Base-by-base conservation (phyloP, 306 rosid genomes). In the Notholithocarpus densiflorus region DNA sequence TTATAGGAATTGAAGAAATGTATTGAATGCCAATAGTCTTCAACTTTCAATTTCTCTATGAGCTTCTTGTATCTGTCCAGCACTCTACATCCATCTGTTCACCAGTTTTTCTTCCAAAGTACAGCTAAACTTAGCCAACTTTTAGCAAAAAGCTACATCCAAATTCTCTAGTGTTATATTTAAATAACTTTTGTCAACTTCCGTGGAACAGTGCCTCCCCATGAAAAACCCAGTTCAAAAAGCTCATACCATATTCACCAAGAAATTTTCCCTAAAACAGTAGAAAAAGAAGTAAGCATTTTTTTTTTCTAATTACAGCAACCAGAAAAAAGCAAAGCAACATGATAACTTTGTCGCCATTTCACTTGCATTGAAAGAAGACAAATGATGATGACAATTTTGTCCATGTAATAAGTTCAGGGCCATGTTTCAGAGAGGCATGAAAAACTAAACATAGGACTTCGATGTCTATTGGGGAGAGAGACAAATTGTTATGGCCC, bases 21-120 rank as follows among this genome's bases (percentile, higher is more conserved):
- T 62, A 66, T 78, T 70, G 74, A 56, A 65, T 81, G 78, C 73
- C 82, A 56, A 43, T 75, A 64, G 75, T 75, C 37, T 74, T 45
- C 48, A 12, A 24, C 65, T 81, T 85, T 56, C 13, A 20, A 71
- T 83, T 78, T 61, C 52, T 82, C 51, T 77, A 83, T 86, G 77
- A 56, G 82, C 89, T 57, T 79, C 86, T 86, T 74, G 53, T 48
- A 87, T 80, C 82, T 87, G 90, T 87, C 87, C 89, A 86, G 74
- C 79, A 85, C 83, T 61, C 79, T 79, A 68, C 87, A 82, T 76
- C 93, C 91, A 88, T 90, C 74, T 90, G 89, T 86, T 34, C 40
- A 34, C 40, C 40, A 34, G 40, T 34, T 5, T 34, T 34, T 34
- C 40, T 34, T 34, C 40, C 5, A 34, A 34, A 34, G 40, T 34